Conservation (phyloP, 192 early-diverging fungal genomes). For the Anaeromyces robustus region DNA sequence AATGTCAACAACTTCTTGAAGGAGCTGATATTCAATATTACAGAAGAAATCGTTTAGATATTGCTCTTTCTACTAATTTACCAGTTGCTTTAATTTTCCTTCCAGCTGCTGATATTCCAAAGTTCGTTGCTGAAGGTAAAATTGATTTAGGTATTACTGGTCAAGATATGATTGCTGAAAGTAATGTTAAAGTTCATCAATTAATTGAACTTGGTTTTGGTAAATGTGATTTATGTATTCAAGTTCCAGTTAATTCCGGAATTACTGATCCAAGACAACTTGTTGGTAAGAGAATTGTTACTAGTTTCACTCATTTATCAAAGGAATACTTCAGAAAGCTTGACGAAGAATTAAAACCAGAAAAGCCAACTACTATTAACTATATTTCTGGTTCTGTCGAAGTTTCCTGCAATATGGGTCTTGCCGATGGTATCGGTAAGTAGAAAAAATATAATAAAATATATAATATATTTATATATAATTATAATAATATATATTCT, state of each 20-base stretch:
- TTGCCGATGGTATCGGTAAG: slow-evolving; percentile 90
- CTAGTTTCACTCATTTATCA: slow-evolving; percentile 67
- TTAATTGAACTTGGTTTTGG: slow-evolving; percentile 78
- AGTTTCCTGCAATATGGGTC: slow-evolving; percentile 85
- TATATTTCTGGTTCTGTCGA: slow-evolving; percentile 91
- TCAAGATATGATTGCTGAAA: slow-evolving; percentile 85
- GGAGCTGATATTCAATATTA: slow-evolving; percentile 93
- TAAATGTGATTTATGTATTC: slow-evolving; percentile 79
- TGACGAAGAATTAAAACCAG: slow-evolving; percentile 40
- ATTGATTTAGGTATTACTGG: slow-evolving; percentile 96
- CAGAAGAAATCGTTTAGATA: slow-evolving; percentile 88
- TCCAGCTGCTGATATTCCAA: slow-evolving; percentile 88
- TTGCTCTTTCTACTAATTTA: slow-evolving; percentile 85
- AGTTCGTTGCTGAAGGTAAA: slow-evolving; percentile 88
- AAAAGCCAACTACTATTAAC: slow-evolving; percentile 50
- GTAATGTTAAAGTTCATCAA: slow-evolving; percentile 46
- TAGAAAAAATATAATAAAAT: neutral
- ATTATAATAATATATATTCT: too few species aligned
- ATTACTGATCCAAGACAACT: slow-evolving; percentile 40
- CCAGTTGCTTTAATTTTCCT: slow-evolving; percentile 90
- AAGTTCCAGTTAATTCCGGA: slow-evolving; percentile 54
- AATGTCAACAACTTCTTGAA: slow-evolving; percentile 61
- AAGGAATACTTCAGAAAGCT: slow-evolving; percentile 50
- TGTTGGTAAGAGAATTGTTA: slow-evolving; percentile 86
- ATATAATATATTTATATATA: too few species aligned